These are phyloP conservation scores for Auricularia cornea DNA, from an alignment of 768 basidiomycete genomes.

Conservation along the genomic window DNA sequence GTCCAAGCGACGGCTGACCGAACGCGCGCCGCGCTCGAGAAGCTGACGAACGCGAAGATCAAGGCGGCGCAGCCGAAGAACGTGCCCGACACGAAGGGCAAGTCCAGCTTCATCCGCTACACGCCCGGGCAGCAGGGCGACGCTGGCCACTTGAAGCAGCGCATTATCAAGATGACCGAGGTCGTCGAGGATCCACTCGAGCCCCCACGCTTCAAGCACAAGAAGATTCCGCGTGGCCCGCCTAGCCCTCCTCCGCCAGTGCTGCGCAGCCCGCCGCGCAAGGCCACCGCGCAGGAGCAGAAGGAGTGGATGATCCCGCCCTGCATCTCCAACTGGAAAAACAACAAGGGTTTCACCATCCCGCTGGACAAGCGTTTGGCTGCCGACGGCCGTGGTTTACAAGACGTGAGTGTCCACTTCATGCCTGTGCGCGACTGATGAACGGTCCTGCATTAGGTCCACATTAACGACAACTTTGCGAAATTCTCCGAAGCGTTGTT, in stretches of 20 bases:
- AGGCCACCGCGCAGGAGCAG: conserved; percentile 93
- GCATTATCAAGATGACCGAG: conserved; percentile 99
- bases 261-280: conserved; percentile 87
- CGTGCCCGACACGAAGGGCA: conserved; percentile 75
- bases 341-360: conserved; percentile 99
- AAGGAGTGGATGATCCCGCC: conserved; percentile 99
- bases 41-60: conserved; percentile 90
- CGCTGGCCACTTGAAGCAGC: conserved; percentile 65
- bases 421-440: background rate
- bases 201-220: conserved; percentile 95
- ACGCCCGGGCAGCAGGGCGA: conserved; percentile 81
- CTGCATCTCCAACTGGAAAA: conserved; percentile 99
- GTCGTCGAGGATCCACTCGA: conserved; percentile 97
- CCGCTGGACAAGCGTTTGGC: conserved; percentile 96
- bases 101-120: conserved; percentile 88
- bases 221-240: conserved; percentile 96
- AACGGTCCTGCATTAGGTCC: conserved; percentile 46
- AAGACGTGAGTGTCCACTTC: conserved; percentile 61
- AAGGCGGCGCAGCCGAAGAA: conserved; percentile 98
- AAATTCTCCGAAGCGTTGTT: conserved; percentile 96
- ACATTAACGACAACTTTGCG: conserved; percentile 98
- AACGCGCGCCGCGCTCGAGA: conserved; percentile 86
- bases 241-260: conserved; percentile 96
- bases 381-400: conserved; percentile 95
- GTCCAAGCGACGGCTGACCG: conserved; percentile 86